These are phyloP conservation scores for Protostelium mycophagum DNA, from an alignment of 78 protist species.

Conservation along the genomic window DNA sequence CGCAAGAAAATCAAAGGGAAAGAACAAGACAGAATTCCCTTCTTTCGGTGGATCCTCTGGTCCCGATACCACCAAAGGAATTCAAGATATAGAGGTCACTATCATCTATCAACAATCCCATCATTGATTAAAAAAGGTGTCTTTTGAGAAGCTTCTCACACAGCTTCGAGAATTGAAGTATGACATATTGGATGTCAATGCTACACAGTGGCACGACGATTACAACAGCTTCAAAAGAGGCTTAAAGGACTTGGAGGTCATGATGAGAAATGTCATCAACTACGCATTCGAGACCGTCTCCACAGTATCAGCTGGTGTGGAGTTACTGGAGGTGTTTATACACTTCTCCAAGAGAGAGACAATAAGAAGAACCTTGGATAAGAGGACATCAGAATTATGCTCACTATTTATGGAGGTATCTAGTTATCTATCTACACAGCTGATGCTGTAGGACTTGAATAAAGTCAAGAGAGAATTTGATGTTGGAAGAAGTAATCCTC, in stretches of 20 bases:
- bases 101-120: no score
- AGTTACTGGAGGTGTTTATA: slow-evolving; percentile 60
- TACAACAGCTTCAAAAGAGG: slow-evolving; percentile 63
- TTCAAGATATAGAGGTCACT: slow-evolving; percentile 45
- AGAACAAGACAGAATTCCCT: slow-evolving; percentile 10
- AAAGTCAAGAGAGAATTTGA: slow-evolving; percentile 32
- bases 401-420: slow-evolving; percentile 1
- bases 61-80: slow-evolving; percentile 11
- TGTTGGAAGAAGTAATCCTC: slow-evolving; percentile 31
- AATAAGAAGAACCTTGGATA: slow-evolving; percentile 36
- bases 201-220: slow-evolving; percentile 77
- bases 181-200: slow-evolving; percentile 75
- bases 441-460: background rate
- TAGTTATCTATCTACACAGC: background rate
- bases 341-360: slow-evolving; percentile 60
- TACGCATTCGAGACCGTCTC: slow-evolving; percentile 49
- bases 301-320: slow-evolving; percentile 30
- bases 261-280: slow-evolving; percentile 48
- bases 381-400: slow-evolving; percentile 8
- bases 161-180: slow-evolving; percentile 21
- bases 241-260: slow-evolving; percentile 74
- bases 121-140: no score
- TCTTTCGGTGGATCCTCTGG: slow-evolving; percentile 62
- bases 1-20: slow-evolving; percentile 11
- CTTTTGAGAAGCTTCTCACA: slow-evolving; percentile 40